Base-by-base conservation (phyloP, 352 stramenopile genomes). In the Globisporangium recalcitrans region DNA sequence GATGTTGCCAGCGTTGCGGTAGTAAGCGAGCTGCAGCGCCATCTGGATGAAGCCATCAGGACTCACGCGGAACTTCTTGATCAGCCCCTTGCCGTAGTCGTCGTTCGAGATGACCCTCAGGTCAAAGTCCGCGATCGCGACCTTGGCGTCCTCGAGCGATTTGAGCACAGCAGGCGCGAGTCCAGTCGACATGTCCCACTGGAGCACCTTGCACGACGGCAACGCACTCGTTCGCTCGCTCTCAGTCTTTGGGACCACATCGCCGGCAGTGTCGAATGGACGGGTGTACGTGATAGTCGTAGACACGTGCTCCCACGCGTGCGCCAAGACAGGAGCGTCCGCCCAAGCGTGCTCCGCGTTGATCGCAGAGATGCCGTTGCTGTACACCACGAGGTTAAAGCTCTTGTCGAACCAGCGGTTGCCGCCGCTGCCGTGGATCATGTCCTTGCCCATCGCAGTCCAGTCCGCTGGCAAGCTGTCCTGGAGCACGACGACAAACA, bases 361-460 rank as follows among this genome's bases (percentile, higher is more conserved):
- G 63, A 98, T 85, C 19, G 94, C 97, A 52, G 82, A 83, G 31
- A 98, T 93, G 21, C 93, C 96, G 75, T 99, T 99, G 40, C 89
- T 87, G 65, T 96, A 98, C 32, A 97, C 85, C 34, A 99, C 85
- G 4, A 99, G 57, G 71, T 98, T 97, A 62, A 99, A 95, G 6
- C 86, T 96, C 78, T 99, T 99, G 75, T 99, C 97, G 65, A 98
- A 99, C 91, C 92, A 99, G 47, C 96, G 91, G 83, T 98, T 98
- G 55, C 80, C 77, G 38, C 95, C 95, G 52, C 51, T 88, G 60
- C 88, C 86, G 67, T 94, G 86, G 54, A 97, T 93, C 8, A 95
- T 68, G 56, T 89, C 75, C 52, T 81, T 82, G 52, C 83, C 83
- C 71, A 91, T 89, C 6, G 65, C 74, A 1, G 73, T 90, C 73